Base-by-base conservation (phyloP, 177 flowering plant species). In the Vitis hybrid region DNA sequence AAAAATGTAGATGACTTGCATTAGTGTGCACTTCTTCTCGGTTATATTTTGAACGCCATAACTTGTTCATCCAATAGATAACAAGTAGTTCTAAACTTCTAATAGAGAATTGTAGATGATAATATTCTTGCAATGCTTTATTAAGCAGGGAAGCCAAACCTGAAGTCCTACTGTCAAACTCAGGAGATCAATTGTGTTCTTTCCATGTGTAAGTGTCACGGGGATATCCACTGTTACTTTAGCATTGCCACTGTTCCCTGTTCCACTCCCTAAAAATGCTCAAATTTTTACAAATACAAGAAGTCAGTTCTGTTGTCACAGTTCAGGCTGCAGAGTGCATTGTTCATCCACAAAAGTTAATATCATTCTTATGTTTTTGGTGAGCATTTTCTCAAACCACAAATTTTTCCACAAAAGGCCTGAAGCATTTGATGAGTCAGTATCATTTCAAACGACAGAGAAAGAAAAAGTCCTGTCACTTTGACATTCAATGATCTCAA, bases 141-240 rank as follows among this genome's bases (percentile, higher is more conserved):
- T 64, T 14, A 63, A 50, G 57, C 45, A 23, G 11, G 62, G 62
- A 66, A 56, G 64, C 55, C 67, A 62, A 75, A 95, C 99, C 97
- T 93, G 97, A 65, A 96, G 88, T 59, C 99, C 99, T 58, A 93
- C 97, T 2, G 99, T 96, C 77, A 84, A 74, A 79, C 99, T 96
- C 74, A 96, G 75, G 67, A 93, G 90, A 80, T 91, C 97, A 23
- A 96, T 84, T 60, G 79, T 86, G 80, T 92, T 91, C 71, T 82
- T 84, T 67, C 97, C 97, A 11, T 80, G 69, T 8, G 32, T 58
- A 10, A 96, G 85, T 17, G 85, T 82, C 66, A 92, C 65, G 32
- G 95, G 89, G 52, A 86, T 79, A 23, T 92, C 93, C 52, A 81
- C 50, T 26, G 87, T 55, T 70, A 93, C 84, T 76, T 83, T 83